These are phyloP conservation scores for Suillus discolor DNA, from an alignment of 768 basidiomycete genomes.

Conservation along the genomic window DNA sequence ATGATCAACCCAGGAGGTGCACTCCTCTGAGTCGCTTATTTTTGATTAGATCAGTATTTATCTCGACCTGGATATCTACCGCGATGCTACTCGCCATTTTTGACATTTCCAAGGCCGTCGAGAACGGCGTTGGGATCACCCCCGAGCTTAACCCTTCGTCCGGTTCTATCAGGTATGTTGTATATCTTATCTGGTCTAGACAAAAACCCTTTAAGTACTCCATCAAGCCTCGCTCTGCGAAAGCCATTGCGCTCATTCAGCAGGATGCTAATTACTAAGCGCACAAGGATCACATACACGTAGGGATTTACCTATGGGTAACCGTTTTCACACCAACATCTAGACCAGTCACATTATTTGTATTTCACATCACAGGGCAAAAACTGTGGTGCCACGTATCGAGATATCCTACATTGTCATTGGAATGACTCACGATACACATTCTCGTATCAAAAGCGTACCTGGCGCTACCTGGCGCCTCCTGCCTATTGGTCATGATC, in stretches of 20 bases:
- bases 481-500: too few relatives aligned
- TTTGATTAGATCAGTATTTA: constrained; percentile 38
- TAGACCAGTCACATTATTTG: too few relatives aligned
- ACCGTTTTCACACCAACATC: too few relatives aligned
- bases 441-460: too few relatives aligned
- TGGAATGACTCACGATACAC: too few relatives aligned
- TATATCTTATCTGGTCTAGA: too few relatives aligned
- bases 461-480: too few relatives aligned
- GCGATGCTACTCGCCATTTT: constrained; percentile 45
- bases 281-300: too few relatives aligned
- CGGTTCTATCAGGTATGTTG: constrained; percentile 38
- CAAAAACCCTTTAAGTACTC: constrained; percentile 42
- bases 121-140: constrained; percentile 43
- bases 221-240: constrained; percentile 46
- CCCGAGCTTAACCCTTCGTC: constrained; percentile 56
- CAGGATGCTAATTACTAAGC: constrained; percentile 27
- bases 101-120: constrained; percentile 39
- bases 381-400: too few relatives aligned
- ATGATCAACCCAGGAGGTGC: background rate
- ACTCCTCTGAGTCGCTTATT: constrained; percentile 11
- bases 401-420: too few relatives aligned
- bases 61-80: constrained; percentile 43
- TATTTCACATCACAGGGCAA: too few relatives aligned
- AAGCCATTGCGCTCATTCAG: constrained; percentile 48
- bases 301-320: too few relatives aligned